These are phyloP conservation scores for Cucurbita ficifolia DNA, from an alignment of 306 rosid species.

Conservation along the genomic window DNA sequence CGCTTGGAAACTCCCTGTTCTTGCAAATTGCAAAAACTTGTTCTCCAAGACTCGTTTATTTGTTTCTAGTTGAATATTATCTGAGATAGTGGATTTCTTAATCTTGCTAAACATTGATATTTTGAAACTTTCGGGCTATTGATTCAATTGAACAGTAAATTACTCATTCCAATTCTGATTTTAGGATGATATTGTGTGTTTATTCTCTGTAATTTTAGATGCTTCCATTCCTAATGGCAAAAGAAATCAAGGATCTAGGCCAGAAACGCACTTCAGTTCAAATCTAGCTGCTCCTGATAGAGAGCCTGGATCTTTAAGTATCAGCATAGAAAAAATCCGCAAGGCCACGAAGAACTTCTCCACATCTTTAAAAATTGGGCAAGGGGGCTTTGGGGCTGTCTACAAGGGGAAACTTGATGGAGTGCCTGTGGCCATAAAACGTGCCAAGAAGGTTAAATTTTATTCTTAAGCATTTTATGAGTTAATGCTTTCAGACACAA, in stretches of 20 bases:
- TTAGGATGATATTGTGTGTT: background rate
- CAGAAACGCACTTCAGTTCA: conserved; percentile 19
- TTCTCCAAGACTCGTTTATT: background rate
- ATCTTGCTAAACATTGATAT: background rate
- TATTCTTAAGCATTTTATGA: background rate
- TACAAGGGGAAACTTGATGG: conserved; percentile 79
- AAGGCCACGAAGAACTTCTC: conserved; percentile 75
- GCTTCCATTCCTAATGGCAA: conserved; percentile 28
- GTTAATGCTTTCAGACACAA: background rate
- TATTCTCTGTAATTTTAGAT: conserved; percentile 29
- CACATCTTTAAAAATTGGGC: conserved; percentile 71
- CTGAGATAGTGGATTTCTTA: background rate
- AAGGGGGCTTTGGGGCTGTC: conserved; percentile 92
- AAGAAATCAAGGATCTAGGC: conserved; percentile 28
- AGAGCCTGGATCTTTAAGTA: conserved; percentile 41
- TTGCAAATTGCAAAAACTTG: background rate
- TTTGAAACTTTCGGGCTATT: background rate
- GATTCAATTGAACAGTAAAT: background rate
- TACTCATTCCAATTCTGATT: background rate
- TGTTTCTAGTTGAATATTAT: background rate
- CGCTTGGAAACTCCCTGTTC: background rate
- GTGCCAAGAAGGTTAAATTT: conserved; percentile 74
- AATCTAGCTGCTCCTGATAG: conserved; percentile 25
- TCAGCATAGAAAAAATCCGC: conserved; percentile 54
- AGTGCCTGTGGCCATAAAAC: conserved; percentile 63